Conservation (phyloP, 495 filamentous ascomycete species). For the Saxophila tyrrhenica region DNA sequence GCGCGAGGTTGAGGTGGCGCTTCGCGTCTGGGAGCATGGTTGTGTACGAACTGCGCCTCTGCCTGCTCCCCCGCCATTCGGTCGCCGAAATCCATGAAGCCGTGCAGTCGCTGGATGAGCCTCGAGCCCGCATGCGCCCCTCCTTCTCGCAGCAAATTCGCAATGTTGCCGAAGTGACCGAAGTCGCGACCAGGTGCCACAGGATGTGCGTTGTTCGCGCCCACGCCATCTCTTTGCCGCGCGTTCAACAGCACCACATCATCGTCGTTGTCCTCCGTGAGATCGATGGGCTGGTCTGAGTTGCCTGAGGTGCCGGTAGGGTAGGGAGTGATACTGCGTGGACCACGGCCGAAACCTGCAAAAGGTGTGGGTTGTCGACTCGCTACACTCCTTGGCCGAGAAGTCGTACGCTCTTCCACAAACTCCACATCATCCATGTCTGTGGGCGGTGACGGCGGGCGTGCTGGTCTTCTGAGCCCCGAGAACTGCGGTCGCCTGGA, state of each 20-base stretch:
- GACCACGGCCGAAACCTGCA: background rate
- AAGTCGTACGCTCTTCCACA: constrained; percentile 6
- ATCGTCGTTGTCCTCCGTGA: constrained; percentile 17
- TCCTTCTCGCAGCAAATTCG: constrained; percentile 2
- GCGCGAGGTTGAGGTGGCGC: no score
- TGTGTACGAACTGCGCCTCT: background rate
- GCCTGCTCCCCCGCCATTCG: background rate
- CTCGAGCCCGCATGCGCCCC: background rate
- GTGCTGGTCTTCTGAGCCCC: constrained; percentile 4
- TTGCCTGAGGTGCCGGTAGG: background rate
- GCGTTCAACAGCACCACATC: constrained; percentile 12
- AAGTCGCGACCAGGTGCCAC: constrained; percentile 3
- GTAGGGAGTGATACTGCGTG: constrained; percentile 9
- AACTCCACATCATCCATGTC: constrained; percentile 15
- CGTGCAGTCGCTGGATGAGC: constrained; percentile 8
- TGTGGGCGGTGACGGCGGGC: background rate
- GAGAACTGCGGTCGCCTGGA: constrained; percentile 4
- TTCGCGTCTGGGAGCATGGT: background rate
- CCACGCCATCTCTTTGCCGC: constrained; percentile 1
- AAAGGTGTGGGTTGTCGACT: constrained; percentile 1
- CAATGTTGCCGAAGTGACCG: constrained; percentile 5
- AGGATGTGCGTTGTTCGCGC: background rate
- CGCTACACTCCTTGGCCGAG: background rate
- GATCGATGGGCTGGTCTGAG: constrained; percentile 8
- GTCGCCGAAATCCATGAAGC: constrained; percentile 1